A percentile compares a stretch with the other conserved stretches of the same genome.
Conservation (phyloP, 2,329 filamentous ascomycete species). For the Diaporthe vexans region DNA sequence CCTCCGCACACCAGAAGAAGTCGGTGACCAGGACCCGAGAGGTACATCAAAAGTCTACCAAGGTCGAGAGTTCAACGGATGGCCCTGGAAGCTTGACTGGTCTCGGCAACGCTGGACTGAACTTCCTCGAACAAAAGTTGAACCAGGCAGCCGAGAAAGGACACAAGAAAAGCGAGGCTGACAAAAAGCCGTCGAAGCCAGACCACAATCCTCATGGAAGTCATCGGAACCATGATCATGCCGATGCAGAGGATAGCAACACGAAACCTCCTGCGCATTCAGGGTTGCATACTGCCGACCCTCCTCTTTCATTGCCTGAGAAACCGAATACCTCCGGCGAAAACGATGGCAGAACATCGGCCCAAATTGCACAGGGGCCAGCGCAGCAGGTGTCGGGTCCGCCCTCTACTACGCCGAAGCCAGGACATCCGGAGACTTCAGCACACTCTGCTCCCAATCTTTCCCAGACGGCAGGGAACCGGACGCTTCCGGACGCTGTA, state of each 20-base stretch:
- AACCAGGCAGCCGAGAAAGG: neutral
- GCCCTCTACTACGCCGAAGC: neutral
- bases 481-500: too few relatives aligned
- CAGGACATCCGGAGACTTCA: neutral
- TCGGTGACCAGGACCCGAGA: neutral
- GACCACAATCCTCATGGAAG: neutral
- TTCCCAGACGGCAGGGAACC: neutral
- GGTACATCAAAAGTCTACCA: neutral
- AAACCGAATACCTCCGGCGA: too few relatives aligned
- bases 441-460: neutral
- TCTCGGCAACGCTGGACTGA: neutral
- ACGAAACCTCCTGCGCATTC: neutral
- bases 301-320: neutral
- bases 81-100: neutral
- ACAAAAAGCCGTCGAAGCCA: neutral
- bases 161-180: neutral
- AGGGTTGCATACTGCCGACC: neutral
- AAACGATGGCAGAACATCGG: neutral
- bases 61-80: neutral
- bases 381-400: neutral
- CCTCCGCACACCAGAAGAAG: too few relatives aligned
- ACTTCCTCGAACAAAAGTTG: neutral
- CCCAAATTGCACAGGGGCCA: neutral
- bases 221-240: neutral
- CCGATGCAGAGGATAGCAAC: neutral